Evolutionary conservation across 1,284 basidiomycete species (phyloP), one percentile per base, ranked within the genome.

Genomic region (Trichosporon sp.): DNA sequence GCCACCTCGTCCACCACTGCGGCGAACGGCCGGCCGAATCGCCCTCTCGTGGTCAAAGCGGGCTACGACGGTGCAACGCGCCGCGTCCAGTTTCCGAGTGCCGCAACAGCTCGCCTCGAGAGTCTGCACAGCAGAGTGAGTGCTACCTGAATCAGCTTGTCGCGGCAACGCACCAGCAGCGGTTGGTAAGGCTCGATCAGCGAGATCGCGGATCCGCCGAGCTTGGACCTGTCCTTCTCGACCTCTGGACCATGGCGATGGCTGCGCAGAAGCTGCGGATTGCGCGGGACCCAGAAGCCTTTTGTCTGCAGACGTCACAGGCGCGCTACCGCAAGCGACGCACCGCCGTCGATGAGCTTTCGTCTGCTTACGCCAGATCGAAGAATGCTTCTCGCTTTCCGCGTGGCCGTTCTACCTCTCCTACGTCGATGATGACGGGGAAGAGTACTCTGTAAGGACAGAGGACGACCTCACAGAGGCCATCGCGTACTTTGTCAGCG

Each of bases 361-460:
- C n/a, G 33, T 37, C 27, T 29, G 33, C 37, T 44, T n/a, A 44
- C 19, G 27, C 31, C 68, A 93, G 91, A 85, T 94, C 36, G 89
- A 90, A 71, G 87, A 91, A 74, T 88, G 87, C 66, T 94, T 92
- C 76, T 85, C 87, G 1, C 84, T 93, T n/a, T 86, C 84, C 44
- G 84, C 85, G 1, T 85, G 85, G 2, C 80, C 85, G 7, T 94
- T 89, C 73, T 83, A 82, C 4, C 87, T 95, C 65, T 83, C 86
- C 8, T 95, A 92, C 78, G 89, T 86, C 69, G 92, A 95, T 76
- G 91, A 95, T 73, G 90, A 95, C 64, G 80, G 88, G 64, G 91
- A 93, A 71, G 83, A 85, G 59, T 86, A 83, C 56, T 82, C 84
- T 66, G 89, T 95, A 65, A 81, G 82, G 0, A 85, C 83, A 19